These are phyloP conservation scores for Trichoderma sp. DNA, from an alignment of 2,329 filamentous ascomycete genomes.

Conservation along the genomic window DNA sequence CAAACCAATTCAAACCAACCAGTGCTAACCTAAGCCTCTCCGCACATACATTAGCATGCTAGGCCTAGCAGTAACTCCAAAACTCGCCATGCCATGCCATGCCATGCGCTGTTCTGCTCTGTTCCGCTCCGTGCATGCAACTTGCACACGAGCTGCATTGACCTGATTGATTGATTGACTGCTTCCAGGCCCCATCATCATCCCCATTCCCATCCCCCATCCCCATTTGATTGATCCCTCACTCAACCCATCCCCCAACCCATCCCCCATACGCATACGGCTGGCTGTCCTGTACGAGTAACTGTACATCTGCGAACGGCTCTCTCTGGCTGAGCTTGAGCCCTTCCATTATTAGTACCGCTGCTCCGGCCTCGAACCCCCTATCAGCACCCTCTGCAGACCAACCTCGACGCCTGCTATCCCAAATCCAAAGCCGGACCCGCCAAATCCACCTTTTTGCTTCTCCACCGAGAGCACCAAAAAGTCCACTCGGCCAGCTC, in stretches of 20 bases:
- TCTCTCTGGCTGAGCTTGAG: not conserved
- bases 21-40: not conserved
- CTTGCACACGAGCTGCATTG: not conserved
- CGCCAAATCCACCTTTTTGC: conserved; percentile 11
- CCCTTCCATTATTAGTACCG: not conserved
- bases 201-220: not conserved
- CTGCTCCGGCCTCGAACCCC: conserved; percentile 5
- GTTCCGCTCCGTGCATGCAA: not conserved
- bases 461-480: conserved; percentile 16
- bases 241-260: not conserved
- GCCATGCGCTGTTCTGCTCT: not conserved
- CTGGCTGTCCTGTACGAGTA: too few species aligned
- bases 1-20: not conserved
- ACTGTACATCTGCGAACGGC: not conserved
- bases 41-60: not conserved
- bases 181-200: not conserved
- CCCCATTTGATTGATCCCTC: not conserved
- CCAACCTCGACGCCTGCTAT: not conserved
- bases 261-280: not conserved
- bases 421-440: conserved; percentile 19
- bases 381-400: conserved; percentile 2
- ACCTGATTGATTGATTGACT: not conserved
- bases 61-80: not conserved
- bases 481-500: conserved; percentile 18
- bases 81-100: not conserved